Evolutionary conservation across 345 rosid species (phyloP).

Genomic region (Gossypium longicalyx): DNA sequence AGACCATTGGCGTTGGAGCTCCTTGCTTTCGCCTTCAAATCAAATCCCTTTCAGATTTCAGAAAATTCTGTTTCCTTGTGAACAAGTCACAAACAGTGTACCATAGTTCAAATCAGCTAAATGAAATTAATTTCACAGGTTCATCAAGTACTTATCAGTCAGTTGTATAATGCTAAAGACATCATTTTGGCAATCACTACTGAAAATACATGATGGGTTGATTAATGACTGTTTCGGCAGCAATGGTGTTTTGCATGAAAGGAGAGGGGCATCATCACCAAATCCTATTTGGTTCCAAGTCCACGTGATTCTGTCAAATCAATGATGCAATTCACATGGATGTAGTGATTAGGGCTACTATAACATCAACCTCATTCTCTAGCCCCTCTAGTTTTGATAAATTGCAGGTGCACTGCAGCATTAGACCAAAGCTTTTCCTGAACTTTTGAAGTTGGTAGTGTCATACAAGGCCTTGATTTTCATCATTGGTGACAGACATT

Average conservation of each 20-base stretch:
- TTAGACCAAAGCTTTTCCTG: neutral
- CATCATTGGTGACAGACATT: neutral
- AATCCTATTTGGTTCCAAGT: neutral
- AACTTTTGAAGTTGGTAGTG: neutral
- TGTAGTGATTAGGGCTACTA: neutral
- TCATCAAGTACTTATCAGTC: neutral
- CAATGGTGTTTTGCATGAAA: neutral
- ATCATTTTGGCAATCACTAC: neutral
- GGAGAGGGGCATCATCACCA: neutral
- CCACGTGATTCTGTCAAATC: neutral
- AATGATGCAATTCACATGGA: conserved; percentile 3
- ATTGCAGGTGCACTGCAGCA: conserved; percentile 2
- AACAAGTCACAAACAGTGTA: neutral
- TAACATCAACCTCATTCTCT: neutral
- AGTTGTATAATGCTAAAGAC: neutral
- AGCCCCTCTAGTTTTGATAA: neutral
- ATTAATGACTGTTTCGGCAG: neutral
- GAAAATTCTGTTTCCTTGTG: neutral
- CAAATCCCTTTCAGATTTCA: neutral
- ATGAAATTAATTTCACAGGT: neutral
- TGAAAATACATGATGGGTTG: neutral
- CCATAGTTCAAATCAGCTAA: neutral
- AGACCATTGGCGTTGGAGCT: neutral
- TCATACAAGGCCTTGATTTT: neutral
- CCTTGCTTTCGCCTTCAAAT: neutral